Percentiles rank a stretch among this genome's conserved stretches.
Conservation (phyloP, 768 basidiomycete species). For the Rhizopogon vesiculosus region DNA sequence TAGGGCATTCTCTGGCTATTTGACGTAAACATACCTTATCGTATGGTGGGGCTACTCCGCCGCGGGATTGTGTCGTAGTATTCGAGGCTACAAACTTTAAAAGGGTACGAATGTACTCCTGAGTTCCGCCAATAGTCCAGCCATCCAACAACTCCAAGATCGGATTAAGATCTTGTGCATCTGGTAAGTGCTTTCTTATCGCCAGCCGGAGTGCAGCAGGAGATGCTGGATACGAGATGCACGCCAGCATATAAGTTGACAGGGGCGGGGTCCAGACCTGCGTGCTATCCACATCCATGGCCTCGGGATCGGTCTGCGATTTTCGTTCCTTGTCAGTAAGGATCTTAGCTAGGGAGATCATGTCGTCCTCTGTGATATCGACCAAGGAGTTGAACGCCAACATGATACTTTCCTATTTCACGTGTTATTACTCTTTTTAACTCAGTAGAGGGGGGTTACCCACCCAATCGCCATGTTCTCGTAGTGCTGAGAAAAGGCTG, state of each 20-base stretch:
- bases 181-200: conserved; percentile 35
- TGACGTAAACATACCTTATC: conserved; percentile 31
- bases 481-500: conserved; percentile 51
- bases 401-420: conserved; percentile 33
- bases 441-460: conserved; percentile 7
- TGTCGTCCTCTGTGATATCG: conserved; percentile 63
- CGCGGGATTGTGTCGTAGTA: not conserved
- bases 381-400: conserved; percentile 48
- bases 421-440: not conserved
- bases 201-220: conserved; percentile 36
- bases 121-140: conserved; percentile 37
- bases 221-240: conserved; percentile 38
- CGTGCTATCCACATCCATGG: conserved; percentile 34
- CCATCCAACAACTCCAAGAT: conserved; percentile 22
- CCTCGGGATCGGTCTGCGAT: conserved; percentile 10
- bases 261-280: conserved; percentile 28
- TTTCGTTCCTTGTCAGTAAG: conserved; percentile 37
- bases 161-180: conserved; percentile 33
- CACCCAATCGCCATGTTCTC: conserved; percentile 66
- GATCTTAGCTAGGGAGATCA: conserved; percentile 47
- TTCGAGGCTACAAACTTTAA: conserved; percentile 1
- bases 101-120: conserved; percentile 1
- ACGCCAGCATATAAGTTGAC: conserved; percentile 31
- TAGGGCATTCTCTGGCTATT: conserved; percentile 41
- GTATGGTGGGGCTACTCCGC: conserved; percentile 6